A percentile compares a stretch with the other conserved stretches of the same genome.
Evolutionary conservation across 2,329 filamentous ascomycete species (phyloP).

Genomic region (Sporothrix dimorphospora): DNA sequence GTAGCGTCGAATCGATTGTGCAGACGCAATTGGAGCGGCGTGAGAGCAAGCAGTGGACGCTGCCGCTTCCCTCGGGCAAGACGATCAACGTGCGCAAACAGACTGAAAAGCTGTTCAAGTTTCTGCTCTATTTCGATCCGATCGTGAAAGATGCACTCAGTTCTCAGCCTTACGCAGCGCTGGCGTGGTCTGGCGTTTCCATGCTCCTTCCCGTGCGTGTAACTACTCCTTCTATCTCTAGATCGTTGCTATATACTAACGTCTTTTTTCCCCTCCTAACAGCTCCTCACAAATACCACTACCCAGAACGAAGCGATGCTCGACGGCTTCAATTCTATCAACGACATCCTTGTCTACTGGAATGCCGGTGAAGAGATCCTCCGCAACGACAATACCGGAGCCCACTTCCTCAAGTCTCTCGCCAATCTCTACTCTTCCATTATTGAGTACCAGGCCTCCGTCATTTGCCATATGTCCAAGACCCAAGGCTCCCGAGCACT

Average conservation of each 20-base stretch:
- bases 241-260: too few relatives aligned
- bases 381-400: not conserved
- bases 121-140: not conserved
- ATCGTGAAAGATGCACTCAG: conserved; percentile 1
- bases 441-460: not conserved
- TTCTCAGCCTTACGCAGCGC: not conserved
- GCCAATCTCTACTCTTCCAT: not conserved
- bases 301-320: not conserved
- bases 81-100: not conserved
- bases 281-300: not conserved
- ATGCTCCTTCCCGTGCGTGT: not conserved
- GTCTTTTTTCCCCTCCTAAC: not conserved
- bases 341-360: not conserved
- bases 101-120: not conserved
- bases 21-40: too few relatives aligned
- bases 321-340: not conserved
- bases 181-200: not conserved
- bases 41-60: too few relatives aligned
- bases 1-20: too few relatives aligned
- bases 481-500: too few relatives aligned
- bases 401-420: not conserved
- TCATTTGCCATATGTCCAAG: not conserved
- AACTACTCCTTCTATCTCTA: too few relatives aligned
- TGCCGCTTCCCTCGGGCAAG: too few relatives aligned
- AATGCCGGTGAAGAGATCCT: not conserved